A percentile compares a stretch with the other conserved stretches of the same genome.
Evolutionary conservation across 495 filamentous ascomycete genomes (phyloP).

Genomic region (Podospora pseudocomata): DNA sequence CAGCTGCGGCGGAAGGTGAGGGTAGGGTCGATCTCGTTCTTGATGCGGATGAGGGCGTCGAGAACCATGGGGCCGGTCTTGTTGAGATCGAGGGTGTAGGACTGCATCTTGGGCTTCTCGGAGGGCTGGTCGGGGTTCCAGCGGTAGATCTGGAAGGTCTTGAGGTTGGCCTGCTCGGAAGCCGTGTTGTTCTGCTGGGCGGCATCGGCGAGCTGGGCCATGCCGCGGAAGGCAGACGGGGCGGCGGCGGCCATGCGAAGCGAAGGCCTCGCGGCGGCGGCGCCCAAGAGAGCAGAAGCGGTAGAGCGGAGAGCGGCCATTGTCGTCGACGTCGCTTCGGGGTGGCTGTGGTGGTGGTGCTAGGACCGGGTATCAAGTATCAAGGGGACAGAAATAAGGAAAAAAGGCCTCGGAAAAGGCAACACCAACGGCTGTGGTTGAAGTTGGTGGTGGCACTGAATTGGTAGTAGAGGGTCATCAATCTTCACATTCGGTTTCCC

Average conservation of each 20-base stretch:
- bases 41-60: constrained; percentile 93
- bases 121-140: constrained; percentile 92
- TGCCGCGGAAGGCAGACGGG: constrained; percentile 40
- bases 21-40: constrained; percentile 98
- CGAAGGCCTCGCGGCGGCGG: constrained; percentile 44
- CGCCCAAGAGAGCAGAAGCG: constrained; percentile 58
- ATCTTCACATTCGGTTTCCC: constrained; percentile 24
- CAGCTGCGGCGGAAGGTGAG: constrained; percentile 93
- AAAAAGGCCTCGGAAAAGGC: constrained; percentile 23
- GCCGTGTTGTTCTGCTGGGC: constrained; percentile 23
- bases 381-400: constrained; percentile 12
- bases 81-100: constrained; percentile 89
- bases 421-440: constrained; percentile 14
- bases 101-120: constrained; percentile 92
- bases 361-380: constrained; percentile 7
- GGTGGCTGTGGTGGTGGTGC: constrained; percentile 1
- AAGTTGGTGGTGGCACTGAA: constrained; percentile 27
- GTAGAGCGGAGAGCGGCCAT: constrained; percentile 80
- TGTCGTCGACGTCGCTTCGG: constrained; percentile 27
- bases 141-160: constrained; percentile 98
- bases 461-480: constrained; percentile 19
- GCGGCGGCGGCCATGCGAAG: constrained; percentile 40
- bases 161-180: constrained; percentile 56
- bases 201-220: constrained; percentile 48
- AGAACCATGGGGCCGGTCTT: constrained; percentile 98